Evolutionary conservation across 805 yeast species (phyloP), one percentile per base, ranked within the genome.

Genomic region (Yarrowia sp.): DNA sequence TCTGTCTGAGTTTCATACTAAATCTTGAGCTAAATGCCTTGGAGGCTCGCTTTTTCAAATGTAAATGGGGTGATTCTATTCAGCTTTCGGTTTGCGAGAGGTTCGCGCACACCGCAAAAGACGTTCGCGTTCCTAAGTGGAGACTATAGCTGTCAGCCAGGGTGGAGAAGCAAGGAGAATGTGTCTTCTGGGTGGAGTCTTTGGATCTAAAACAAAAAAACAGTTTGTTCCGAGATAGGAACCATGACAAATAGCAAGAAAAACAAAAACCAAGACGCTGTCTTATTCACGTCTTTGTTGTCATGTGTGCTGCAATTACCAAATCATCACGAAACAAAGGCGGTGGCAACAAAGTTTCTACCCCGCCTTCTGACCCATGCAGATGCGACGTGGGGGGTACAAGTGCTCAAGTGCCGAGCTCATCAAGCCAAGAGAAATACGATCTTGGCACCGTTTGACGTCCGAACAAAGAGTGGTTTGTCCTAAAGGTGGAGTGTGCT

Each of bases 311-410:
- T 41, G 19, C 46, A n/a, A 41, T 41, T 41, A n/a, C 33, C 32
- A 25, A 24, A 16, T 38, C n/a, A 27, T 41, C 49, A 42, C 49
- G 4, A 44, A 27, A 44, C 51, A 44, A 44, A 27, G 51, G 14
- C 10, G 24, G 16, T 5, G 2, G n/a, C 3, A 7, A 18, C 35
- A 18, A 24, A 44, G 51, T 44, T 32, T 44, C n/a, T 44, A 44
- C 51, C 51, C 51, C 51, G 51, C 51, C 51, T 44, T 44, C 33
- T 44, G 51, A 27, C 51, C 24, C 21, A 25, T 44, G 51, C 51
- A 42, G 49, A 44, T 25, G 22, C 16, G 51, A 27, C 51, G 51
- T 44, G 51, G 51, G 51, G 49, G 51, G 9, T 27, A 10, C 9
- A 25, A 18, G 16, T 13, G 13, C 31, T 13, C 16, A 24, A n/a